These are phyloP conservation scores for Aureobasidium zeae DNA, from an alignment of 2,329 filamentous ascomycete genomes.

Conservation along the genomic window DNA sequence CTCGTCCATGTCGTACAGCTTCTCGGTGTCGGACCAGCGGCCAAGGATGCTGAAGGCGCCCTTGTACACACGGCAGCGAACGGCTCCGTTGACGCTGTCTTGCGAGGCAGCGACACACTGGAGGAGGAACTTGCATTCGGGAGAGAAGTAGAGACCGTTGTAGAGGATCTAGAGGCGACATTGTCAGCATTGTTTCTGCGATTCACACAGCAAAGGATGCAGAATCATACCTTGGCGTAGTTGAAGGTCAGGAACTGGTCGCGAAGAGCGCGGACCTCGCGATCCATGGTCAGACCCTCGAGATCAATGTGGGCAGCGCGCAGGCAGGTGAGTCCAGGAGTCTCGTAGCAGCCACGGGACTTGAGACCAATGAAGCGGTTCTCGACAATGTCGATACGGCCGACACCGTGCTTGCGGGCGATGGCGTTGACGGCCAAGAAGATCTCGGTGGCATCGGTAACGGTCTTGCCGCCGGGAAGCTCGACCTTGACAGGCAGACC, in stretches of 20 bases:
- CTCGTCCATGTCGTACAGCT: conserved; percentile 59
- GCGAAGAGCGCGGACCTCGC: conserved; percentile 58
- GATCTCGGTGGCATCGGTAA: conserved; percentile 61
- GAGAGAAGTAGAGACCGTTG: conserved; percentile 61
- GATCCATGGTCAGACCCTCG: conserved; percentile 59
- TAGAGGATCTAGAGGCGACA: conserved; percentile 33
- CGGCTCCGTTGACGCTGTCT: conserved; percentile 52
- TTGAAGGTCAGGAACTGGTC: conserved; percentile 61
- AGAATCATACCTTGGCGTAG: conserved; percentile 41
- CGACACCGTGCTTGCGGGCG: conserved; percentile 62
- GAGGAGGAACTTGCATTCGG: conserved; percentile 63
- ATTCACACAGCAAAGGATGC: conserved; percentile 26
- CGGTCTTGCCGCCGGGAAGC: conserved; percentile 47
- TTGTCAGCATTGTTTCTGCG: background rate
- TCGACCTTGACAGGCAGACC: conserved; percentile 63
- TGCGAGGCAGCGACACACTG: conserved; percentile 52
- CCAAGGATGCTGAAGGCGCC: conserved; percentile 53
- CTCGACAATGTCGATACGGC: conserved; percentile 75
- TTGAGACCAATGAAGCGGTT: conserved; percentile 74
- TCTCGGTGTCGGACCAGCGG: conserved; percentile 54
- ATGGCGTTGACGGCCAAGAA: conserved; percentile 65
- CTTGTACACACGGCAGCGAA: conserved; percentile 58
- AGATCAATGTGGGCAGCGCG: conserved; percentile 52
- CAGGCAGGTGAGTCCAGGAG: conserved; percentile 49
- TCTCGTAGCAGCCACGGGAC: conserved; percentile 72